Evolutionary conservation across 2,329 filamentous ascomycete genomes (phyloP), one percentile per base, ranked within the genome.

Genomic region (Colletotrichum sp.): DNA sequence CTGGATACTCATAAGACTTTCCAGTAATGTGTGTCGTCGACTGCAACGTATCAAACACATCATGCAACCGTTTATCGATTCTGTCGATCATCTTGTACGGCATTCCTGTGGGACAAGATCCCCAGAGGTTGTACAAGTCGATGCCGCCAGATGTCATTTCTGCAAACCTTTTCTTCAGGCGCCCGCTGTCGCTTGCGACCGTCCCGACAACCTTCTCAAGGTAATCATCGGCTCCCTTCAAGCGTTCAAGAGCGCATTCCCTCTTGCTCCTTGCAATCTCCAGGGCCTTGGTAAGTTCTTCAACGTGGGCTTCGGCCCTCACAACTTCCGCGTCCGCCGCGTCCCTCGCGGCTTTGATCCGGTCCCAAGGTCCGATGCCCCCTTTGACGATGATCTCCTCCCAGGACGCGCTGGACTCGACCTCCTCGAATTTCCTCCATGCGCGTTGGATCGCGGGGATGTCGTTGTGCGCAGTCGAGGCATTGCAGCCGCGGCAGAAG

Each of bases 61-160:
- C 38, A n/a, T 43, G 38, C 18, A 43, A 12, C 38, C 38, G 38
- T 10, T 4, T 43, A 12, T 43, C 38, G 38, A 43, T 43, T 43
- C 38, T 43, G 8, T n/a, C 38, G 38, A 43, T 43, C 38, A 43
- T 43, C 38, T n/a, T 43, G 6, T 12, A n/a, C 18, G 18, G 38
- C 4, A 43, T 43, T 43, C 38, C 38, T 12, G 38, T 43, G 9
- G 38, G 38, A n/a, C 38, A 43, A 43, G 38, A 43, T 1, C 2
- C 18, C 38, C 38, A 43, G 0, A 43, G 3, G 38, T n/a, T 3
- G 38, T 2, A 43, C 5, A 43, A 10, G 1, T 43, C 5, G 3
- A 43, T 12, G 38, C 38, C 9, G 38, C 38, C 18, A 10, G 38
- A 43, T 43, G 38, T 12, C 18, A 43, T 43, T 43, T 7, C 18